These are phyloP conservation scores for Pseudocercospora macadamiae DNA, from an alignment of 2,329 filamentous ascomycete genomes.

Conservation along the genomic window DNA sequence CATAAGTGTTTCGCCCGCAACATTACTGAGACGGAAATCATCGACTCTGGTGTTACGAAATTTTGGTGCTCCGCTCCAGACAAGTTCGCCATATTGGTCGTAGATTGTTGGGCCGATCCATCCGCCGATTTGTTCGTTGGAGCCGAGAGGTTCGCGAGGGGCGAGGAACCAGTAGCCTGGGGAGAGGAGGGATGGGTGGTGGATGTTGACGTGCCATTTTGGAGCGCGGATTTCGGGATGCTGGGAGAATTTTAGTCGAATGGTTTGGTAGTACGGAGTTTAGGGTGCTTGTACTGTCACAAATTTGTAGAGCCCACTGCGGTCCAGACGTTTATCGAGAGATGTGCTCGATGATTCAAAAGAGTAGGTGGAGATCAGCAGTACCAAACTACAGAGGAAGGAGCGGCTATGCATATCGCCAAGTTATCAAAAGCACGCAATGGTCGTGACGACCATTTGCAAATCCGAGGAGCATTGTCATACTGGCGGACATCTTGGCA, in stretches of 20 bases:
- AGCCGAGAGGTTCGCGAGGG: slow-evolving; percentile 13
- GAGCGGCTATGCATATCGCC: not conserved
- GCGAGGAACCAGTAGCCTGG: slow-evolving; percentile 20
- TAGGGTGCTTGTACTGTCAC: not conserved
- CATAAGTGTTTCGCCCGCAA: slow-evolving; percentile 12
- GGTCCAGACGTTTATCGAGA: not conserved
- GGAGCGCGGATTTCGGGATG: slow-evolving; percentile 16
- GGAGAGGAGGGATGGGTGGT: slow-evolving; percentile 9
- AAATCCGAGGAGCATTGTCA: not conserved
- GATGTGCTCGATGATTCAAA: not conserved
- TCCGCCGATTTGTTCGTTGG: slow-evolving; percentile 6
- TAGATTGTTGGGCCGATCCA: slow-evolving; percentile 22
- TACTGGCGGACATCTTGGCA: not conserved
- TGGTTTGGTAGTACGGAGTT: not conserved
- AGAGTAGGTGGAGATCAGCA: not conserved
- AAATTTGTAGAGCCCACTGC: not conserved
- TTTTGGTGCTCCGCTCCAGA: slow-evolving; percentile 17
- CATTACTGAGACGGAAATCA: slow-evolving; percentile 24
- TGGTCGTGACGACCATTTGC: not conserved
- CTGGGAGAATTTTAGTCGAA: not conserved
- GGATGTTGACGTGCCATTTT: slow-evolving; percentile 17
- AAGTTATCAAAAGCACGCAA: not conserved
- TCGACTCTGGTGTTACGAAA: slow-evolving; percentile 16
- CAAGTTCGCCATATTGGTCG: slow-evolving; percentile 14
- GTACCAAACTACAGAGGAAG: not conserved